Base-by-base conservation (phyloP, 179 eudicot species). In the Beta lomatogona region DNA sequence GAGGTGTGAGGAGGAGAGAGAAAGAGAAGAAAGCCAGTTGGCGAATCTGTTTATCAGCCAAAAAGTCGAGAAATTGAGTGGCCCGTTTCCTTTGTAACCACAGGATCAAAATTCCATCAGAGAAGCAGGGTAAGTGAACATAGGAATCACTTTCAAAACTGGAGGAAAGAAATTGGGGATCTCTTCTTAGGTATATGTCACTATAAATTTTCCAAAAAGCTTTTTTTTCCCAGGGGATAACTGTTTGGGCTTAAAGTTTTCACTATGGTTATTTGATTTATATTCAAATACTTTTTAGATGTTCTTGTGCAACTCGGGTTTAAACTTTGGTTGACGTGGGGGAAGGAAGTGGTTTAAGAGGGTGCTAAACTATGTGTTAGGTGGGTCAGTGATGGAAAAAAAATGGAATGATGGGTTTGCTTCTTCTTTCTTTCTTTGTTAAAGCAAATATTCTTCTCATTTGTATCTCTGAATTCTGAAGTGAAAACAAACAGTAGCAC, bases 11-110 rank as follows among this genome's bases (percentile, higher is more conserved):
- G 74, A 67, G 31, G 70, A 68, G 81, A 77, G 75, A 59, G 77
- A 70, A 13, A 80, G 68, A 81, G 67, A 67, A 75, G 60, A 31
- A 79, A 77, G 84, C 82, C 87, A 84, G 87, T 81, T 81, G 87
- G 87, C 76, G 87, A 85, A 85, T 85, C 87, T 81, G 67, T 18
- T 78, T 85, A 81, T 85, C 77, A 54, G 77, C 68, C 18, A 78
- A 73, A 84, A 81, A 82, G 80, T 57, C 55, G 82, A 53, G 79
- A 74, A 71, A 81, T 67, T 19, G 87, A 81, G 55, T 74, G 84
- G 75, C 77, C 64, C 68, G 82, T 78, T 21, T 76, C 45, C 63
- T 84, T 68, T 66, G 52, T 36, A 81, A 73, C 80, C 87, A 84
- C 84, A 60, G 71, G 76, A 73, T 85, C 57, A 36, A 78, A 81